phyloP scores from a whole-genome alignment of 1,139 yeast species.

The Zygoascus sp. region DNA sequence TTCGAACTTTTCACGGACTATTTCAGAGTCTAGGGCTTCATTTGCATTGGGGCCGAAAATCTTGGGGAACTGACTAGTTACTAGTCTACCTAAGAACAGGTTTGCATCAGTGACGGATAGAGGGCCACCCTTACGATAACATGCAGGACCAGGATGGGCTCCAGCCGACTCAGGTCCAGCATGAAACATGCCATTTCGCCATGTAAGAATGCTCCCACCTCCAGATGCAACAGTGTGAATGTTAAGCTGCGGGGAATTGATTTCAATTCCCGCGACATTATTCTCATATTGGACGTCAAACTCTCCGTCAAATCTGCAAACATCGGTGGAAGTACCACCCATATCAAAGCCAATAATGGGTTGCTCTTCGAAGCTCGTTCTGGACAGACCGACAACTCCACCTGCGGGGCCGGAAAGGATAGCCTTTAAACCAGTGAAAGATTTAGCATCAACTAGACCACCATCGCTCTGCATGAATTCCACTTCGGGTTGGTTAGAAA shows the following conservation, averaged over 20 bases:
- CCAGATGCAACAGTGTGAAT: constrained; percentile 42
- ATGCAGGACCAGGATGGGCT: constrained; percentile 42
- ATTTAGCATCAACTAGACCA: constrained; percentile 34
- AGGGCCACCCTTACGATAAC: constrained; percentile 40
- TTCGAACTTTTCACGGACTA: constrained; percentile 30
- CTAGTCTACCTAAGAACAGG: constrained; percentile 35
- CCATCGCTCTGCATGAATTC: constrained; percentile 43
- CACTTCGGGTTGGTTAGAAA: constrained; percentile 20
- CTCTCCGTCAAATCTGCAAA: constrained; percentile 35
- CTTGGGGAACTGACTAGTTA: constrained; percentile 37
- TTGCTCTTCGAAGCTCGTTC: constrained; percentile 31
- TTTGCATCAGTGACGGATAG: constrained; percentile 40
- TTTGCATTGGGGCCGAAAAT: constrained; percentile 38
- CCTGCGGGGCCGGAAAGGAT: constrained; percentile 43
- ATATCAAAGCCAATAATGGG: constrained; percentile 41
- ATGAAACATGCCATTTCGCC: constrained; percentile 35
- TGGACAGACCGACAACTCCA: constrained; percentile 40
- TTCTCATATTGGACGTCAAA: constrained; percentile 36
- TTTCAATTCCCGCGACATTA: constrained; percentile 36
- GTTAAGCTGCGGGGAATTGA: constrained; percentile 39
- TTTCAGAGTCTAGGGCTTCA: constrained; percentile 33
- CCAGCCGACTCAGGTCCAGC: constrained; percentile 41
- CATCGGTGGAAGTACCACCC: constrained; percentile 44
- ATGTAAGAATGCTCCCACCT: constrained; percentile 39
- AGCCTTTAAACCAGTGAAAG: constrained; percentile 37